These are phyloP conservation scores for Botrytis cinerea DNA, from an alignment of 2,329 filamentous ascomycete genomes.

Conservation along the genomic window DNA sequence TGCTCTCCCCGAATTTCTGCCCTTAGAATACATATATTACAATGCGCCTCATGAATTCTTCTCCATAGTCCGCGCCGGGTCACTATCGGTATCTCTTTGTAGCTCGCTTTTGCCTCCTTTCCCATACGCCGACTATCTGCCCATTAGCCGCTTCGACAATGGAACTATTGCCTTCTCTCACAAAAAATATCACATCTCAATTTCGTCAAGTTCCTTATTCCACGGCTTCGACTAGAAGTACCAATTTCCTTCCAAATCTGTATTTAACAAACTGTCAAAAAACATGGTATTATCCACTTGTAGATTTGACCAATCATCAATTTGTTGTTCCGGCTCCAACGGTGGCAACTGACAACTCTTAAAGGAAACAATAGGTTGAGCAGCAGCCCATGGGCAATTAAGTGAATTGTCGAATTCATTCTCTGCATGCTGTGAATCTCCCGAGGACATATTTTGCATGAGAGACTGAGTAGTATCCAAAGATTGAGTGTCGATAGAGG, in stretches of 20 bases:
- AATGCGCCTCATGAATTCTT: neutral
- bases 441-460: neutral
- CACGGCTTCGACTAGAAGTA: constrained; percentile 29
- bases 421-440: neutral
- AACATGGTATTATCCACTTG: constrained; percentile 38
- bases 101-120: neutral
- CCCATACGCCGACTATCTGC: neutral
- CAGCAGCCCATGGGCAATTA: neutral
- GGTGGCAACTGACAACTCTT: constrained; percentile 33
- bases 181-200: neutral
- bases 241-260: constrained; percentile 41
- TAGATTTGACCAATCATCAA: constrained; percentile 32
- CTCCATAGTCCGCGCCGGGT: neutral
- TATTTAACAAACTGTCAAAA: constrained; percentile 40
- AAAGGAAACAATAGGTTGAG: constrained; percentile 34
- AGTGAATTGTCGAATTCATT: neutral
- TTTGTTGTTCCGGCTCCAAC: constrained; percentile 27
- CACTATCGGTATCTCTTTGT: neutral
- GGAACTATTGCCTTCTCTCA: neutral
- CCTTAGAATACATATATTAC: neutral
- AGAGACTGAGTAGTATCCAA: neutral
- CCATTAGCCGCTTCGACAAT: neutral
- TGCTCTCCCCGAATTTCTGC: neutral
- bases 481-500: neutral
- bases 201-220: neutral